These are phyloP conservation scores for Leccinum subspadiceum DNA, from an alignment of 1,284 basidiomycete species.

Conservation along the genomic window DNA sequence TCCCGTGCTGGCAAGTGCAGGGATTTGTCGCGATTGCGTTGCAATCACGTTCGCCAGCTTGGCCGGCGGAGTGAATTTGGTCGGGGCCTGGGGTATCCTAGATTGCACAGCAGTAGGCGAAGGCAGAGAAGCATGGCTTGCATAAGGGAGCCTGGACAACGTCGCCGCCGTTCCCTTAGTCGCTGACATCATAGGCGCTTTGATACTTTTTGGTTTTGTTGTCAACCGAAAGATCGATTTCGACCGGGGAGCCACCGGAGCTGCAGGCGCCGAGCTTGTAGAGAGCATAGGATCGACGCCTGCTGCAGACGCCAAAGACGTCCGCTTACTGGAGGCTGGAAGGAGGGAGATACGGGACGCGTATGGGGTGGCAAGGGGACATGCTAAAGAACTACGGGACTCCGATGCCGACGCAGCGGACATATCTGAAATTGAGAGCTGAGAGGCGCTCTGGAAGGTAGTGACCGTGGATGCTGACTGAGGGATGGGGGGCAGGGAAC, in stretches of 20 bases:
- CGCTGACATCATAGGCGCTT: slow-evolving; percentile 13
- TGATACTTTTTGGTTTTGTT: slow-evolving; percentile 27
- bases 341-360: slow-evolving; percentile 27
- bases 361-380: slow-evolving; percentile 3
- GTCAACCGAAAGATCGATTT: slow-evolving; percentile 33
- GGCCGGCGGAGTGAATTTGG: slow-evolving; percentile 30
- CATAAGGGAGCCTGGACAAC: slow-evolving; percentile 16
- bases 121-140: slow-evolving; percentile 6
- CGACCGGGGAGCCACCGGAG: slow-evolving; percentile 12
- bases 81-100: slow-evolving; percentile 26
- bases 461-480: slow-evolving; percentile 29
- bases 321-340: slow-evolving; percentile 26
- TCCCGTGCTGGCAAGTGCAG: neutral
- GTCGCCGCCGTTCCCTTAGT: neutral
- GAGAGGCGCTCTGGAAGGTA: slow-evolving; percentile 25
- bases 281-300: slow-evolving; percentile 17
- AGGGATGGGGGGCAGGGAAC: slow-evolving; percentile 28
- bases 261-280: slow-evolving; percentile 1
- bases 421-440: slow-evolving; percentile 22
- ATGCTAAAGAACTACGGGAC: slow-evolving; percentile 22
- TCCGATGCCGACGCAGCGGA: slow-evolving; percentile 15
- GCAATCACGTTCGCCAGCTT: slow-evolving; percentile 33
- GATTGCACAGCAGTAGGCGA: slow-evolving; percentile 13
- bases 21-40: slow-evolving; percentile 20
- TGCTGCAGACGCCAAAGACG: slow-evolving; percentile 26